These are phyloP conservation scores for Pythium periplocum DNA, from an alignment of 352 stramenopile species.

Conservation along the genomic window DNA sequence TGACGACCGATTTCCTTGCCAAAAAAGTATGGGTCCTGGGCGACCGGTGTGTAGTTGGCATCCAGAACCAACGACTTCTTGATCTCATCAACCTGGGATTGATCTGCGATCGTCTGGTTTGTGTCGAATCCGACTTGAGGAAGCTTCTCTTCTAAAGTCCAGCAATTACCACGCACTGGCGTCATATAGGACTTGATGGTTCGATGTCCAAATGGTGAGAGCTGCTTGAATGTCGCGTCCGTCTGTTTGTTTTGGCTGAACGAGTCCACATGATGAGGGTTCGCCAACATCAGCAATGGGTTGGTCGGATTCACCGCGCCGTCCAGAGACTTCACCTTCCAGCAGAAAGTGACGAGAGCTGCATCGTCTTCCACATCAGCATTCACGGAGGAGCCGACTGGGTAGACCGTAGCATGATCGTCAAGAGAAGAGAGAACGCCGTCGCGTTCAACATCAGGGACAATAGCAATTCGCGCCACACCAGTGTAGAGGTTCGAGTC, in stretches of 20 bases:
- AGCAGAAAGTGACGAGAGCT: constrained; percentile 49
- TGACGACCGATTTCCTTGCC: constrained; percentile 83
- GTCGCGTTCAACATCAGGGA: constrained; percentile 24
- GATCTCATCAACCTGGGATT: constrained; percentile 27
- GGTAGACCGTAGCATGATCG: constrained; percentile 46
- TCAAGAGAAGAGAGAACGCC: constrained; percentile 33
- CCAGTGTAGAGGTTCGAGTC: constrained; percentile 63
- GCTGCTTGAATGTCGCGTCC: constrained; percentile 30
- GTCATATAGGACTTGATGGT: constrained; percentile 83
- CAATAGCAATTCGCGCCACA: constrained; percentile 47
- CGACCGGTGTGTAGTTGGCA: constrained; percentile 57
- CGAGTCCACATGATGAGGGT: constrained; percentile 62
- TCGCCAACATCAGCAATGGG: constrained; percentile 62
- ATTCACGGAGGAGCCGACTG: constrained; percentile 32
- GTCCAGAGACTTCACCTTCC: constrained; percentile 44
- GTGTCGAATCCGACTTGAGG: constrained; percentile 42
- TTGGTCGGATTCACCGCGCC: constrained; percentile 9
- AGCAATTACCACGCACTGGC: constrained; percentile 52
- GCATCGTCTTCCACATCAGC: constrained; percentile 24
- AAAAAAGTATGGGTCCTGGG: constrained; percentile 80
- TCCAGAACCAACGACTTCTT: constrained; percentile 51
- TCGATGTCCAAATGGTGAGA: constrained; percentile 49
- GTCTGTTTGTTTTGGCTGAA: constrained; percentile 25
- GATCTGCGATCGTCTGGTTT: not conserved
- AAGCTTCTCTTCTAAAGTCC: constrained; percentile 56